phyloP scores from a whole-genome alignment of 1,139 yeast species.

The Candida pseudoviswanathii region DNA sequence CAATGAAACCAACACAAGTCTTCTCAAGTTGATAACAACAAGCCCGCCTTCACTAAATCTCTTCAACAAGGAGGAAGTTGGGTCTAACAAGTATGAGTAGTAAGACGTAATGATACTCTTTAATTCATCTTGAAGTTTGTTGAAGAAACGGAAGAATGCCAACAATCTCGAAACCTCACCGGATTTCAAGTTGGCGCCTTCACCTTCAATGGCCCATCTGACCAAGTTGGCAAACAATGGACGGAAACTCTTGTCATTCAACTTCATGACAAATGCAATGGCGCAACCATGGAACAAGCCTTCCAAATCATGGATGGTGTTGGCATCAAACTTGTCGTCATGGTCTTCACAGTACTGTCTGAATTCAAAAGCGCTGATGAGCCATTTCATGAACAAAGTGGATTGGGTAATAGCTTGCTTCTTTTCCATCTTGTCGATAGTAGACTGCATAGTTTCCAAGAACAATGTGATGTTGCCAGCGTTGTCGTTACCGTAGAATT shows the following conservation, averaged over 20 bases:
- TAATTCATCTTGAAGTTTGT: conserved; percentile 78
- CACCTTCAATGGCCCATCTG: conserved; percentile 93
- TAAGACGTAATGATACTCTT: conserved; percentile 88
- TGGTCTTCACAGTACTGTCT: conserved; percentile 47
- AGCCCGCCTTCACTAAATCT: conserved; percentile 43
- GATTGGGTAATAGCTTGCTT: conserved; percentile 74
- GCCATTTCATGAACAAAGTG: conserved; percentile 67
- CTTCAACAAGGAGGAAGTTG: conserved; percentile 57
- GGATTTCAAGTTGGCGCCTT: conserved; percentile 52
- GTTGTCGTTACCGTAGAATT: conserved; percentile 36
- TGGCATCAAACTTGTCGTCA: conserved; percentile 55
- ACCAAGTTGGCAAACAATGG: conserved; percentile 86
- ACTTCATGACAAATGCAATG: conserved; percentile 77
- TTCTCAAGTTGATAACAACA: conserved; percentile 61
- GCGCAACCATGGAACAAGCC: conserved; percentile 74
- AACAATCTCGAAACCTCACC: conserved; percentile 58
- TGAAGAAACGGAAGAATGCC: conserved; percentile 86
- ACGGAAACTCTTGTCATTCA: conserved; percentile 91
- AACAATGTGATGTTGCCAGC: conserved; percentile 71
- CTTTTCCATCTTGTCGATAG: conserved; percentile 70
- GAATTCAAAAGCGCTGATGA: conserved; percentile 71
- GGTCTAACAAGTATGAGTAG: conserved; percentile 81
- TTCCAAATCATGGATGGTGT: conserved; percentile 81
- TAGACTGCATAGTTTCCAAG: conserved; percentile 63
- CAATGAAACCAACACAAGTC: conserved; percentile 71